These are phyloP conservation scores for Chaetomium globosum DNA, from an alignment of 2,329 filamentous ascomycete genomes.

Conservation along the genomic window DNA sequence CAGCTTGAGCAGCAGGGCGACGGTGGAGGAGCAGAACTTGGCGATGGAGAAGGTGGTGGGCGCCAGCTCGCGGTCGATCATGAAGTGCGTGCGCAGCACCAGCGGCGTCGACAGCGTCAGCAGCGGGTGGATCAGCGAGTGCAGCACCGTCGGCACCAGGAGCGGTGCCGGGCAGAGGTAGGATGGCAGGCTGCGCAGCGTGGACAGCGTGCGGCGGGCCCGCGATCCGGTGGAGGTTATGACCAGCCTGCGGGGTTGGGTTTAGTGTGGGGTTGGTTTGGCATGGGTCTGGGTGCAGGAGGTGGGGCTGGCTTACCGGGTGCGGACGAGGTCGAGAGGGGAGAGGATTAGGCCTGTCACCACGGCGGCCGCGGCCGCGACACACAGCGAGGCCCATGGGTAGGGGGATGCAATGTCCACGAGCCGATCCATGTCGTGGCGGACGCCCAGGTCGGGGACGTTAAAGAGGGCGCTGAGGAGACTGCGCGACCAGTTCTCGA, in stretches of 20 bases:
- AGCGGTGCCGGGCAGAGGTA: conserved; percentile 72
- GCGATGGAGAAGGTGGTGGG: conserved; percentile 80
- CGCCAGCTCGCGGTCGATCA: conserved; percentile 78
- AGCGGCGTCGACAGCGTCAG: conserved; percentile 82
- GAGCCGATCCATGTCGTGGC: conserved; percentile 76
- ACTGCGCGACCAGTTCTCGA: conserved; percentile 91
- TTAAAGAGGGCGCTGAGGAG: conserved; percentile 89
- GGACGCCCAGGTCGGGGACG: conserved; percentile 78
- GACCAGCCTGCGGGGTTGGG: conserved; percentile 63
- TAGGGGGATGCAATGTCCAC: conserved; percentile 74
- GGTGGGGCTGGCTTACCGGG: conserved; percentile 54
- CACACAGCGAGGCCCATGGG: conserved; percentile 76
- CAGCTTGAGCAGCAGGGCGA: conserved; percentile 82
- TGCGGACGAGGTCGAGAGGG: conserved; percentile 87
- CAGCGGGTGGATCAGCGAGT: conserved; percentile 81
- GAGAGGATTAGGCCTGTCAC: conserved; percentile 79
- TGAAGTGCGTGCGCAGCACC: conserved; percentile 79
- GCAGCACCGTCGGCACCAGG: conserved; percentile 80
- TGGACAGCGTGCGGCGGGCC: conserved; percentile 74
- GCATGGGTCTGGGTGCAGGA: background rate
- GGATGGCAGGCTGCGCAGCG: conserved; percentile 76
- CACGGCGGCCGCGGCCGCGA: conserved; percentile 66
- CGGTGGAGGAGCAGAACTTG: conserved; percentile 77
- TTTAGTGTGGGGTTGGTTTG: background rate
- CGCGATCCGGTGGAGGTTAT: conserved; percentile 76